Base-by-base conservation (phyloP, 2,329 filamentous ascomycete species). In the Monilinia polystroma region DNA sequence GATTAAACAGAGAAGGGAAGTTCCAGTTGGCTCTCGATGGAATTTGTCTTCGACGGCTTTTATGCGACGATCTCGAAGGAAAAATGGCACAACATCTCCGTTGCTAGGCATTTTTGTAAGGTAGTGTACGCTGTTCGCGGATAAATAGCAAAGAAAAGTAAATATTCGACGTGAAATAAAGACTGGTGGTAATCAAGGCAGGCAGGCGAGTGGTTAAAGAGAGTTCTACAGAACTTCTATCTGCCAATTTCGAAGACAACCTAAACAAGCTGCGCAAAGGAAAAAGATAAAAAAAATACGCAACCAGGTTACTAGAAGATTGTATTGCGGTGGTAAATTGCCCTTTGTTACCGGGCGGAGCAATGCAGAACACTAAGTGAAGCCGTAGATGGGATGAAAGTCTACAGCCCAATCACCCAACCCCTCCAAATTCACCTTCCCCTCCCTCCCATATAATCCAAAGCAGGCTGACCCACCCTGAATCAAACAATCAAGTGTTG, bases 11-110 rank as follows among this genome's bases (percentile, higher is more conserved):
- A 32, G 11, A 29, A 7, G 32, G 2, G 29, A 18, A 29, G 32
- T 56, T 56, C 60, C 49, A 45, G 60, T 63, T 45, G 60, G 60
- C n/a, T 41, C 49, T 18, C 35, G 60, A 29, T 35, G 23, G 10
- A 63, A 56, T 32, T 12, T 45, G 14, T 63, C 60, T 35, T 23
- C 55, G 6, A 63, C 60, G 12, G 52, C 47, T 20, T 63, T 56
- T 32, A 56, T 53, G 10, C 52, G 49, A 26, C 58, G 58, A 62
- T 62, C 58, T 20, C 58, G 58, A 51, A 51, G 58, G 2, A 38
- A 32, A 62, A 32, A 32, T 3, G 58, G 58, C 7, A 62, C 45
- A 10, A 12, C 29, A 14, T 51, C 32, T 38, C n/a, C 45, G n/a
- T 20, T 14, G 38, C 18, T 32, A 26, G 45, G 5, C 58, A 62